phyloP scores from a whole-genome alignment of 2,329 filamentous ascomycete species.

The Colletotrichum gigasporum region DNA sequence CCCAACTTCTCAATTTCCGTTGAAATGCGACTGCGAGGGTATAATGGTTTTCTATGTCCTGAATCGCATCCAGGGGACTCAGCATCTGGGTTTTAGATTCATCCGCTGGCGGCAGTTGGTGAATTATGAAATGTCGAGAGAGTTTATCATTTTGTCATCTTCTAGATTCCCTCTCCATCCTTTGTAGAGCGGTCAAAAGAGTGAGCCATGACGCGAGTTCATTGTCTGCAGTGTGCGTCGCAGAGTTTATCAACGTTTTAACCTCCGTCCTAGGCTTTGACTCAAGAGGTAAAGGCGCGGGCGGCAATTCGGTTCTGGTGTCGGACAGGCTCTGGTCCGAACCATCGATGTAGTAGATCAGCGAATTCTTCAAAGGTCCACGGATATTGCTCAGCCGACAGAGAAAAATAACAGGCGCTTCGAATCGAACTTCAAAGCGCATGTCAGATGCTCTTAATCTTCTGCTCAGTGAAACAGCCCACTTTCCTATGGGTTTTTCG shows the following conservation, averaged over 20 bases:
- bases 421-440: not conserved
- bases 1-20: slow-evolving; percentile 56
- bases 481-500: too few species aligned
- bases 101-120: too few species aligned
- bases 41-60: too few species aligned
- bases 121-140: too few species aligned
- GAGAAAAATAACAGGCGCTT: not conserved
- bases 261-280: too few species aligned
- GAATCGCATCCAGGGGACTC: too few species aligned
- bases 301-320: not conserved
- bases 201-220: not conserved
- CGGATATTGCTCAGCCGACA: not conserved
- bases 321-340: not conserved
- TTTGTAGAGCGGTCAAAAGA: not conserved
- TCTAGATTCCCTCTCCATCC: not conserved
- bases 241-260: too few species aligned
- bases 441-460: too few species aligned
- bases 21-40: slow-evolving; percentile 56
- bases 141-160: not conserved
- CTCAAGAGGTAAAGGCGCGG: too few species aligned
- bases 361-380: not conserved
- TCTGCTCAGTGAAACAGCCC: too few species aligned
- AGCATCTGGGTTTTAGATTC: too few species aligned
- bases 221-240: too few species aligned
- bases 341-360: not conserved